Evolutionary conservation across 2,329 filamentous ascomycete genomes (phyloP), one percentile per base, ranked within the genome.

Genomic region (Venturia effusa): DNA sequence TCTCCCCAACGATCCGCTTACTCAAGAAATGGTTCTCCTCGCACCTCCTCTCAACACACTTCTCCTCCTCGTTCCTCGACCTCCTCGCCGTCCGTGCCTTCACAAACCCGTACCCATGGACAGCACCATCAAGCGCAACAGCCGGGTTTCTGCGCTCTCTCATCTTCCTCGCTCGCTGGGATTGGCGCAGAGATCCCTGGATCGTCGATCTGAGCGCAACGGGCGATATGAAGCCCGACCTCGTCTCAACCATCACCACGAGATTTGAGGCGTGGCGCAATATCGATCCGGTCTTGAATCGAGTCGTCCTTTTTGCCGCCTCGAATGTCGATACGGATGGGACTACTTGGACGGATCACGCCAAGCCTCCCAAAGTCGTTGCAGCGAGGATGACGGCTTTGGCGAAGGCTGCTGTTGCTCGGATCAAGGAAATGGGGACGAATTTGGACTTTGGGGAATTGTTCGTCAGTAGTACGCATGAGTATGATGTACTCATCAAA

Each of bases 11-110:
- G 0, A 90, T 97, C 66, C 86, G 93, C 22, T 80, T 97, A 1
- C 81, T 89, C 55, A 97, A 97, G 78, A 84, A 86, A 71, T 99
- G 94, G 94, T 94, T 96, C 74, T 83, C 85, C 67, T 82, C 83
- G 1, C 94, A 99, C 73, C 87, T 95, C 68, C 84, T 99, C 10
- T 79, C 84, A 4, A 82, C 81, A 17, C 89, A 97, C 73, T 81
- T 97, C 68, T 81, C 83, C 37, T 85, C 90, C 41, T 86, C 90
- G 40, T 79, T 96, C 57, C 83, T 97, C 66, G 94, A 99, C 76
- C 83, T 99, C 19, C 78, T 97, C 60, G 89, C 87, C 15, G 81
- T 89, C 2, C 86, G 87, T 61, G 84, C 86, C 19, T 99, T 97
- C 77, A 78, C 94, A 10, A 84, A 88, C 60, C 89, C 92, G 0